These are phyloP conservation scores for Spraguea lophii DNA, from an alignment of 371 early-diverging fungal genomes.

Conservation along the genomic window DNA sequence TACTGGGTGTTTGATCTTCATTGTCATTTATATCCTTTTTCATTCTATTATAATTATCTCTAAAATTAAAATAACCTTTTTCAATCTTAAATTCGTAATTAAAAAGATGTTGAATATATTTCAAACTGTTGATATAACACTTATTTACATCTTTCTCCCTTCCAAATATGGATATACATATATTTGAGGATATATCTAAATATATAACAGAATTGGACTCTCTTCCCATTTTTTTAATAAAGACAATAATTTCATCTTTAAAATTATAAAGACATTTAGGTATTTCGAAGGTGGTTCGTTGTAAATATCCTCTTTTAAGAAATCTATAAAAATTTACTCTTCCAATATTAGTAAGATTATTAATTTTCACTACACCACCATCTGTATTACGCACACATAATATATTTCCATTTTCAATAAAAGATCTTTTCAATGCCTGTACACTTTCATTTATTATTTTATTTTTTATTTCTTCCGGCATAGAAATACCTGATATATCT, in stretches of 20 bases:
- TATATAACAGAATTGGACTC: neutral
- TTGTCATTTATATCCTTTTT: neutral
- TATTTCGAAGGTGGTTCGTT: conserved; percentile 1
- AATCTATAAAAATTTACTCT: neutral
- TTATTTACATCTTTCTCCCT: no score
- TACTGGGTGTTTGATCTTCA: neutral
- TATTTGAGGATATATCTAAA: conserved; percentile 2
- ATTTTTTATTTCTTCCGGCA: neutral
- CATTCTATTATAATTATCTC: conserved; percentile 15
- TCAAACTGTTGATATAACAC: no score
- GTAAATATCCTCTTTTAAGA: neutral
- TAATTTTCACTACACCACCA: neutral
- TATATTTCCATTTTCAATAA: neutral
- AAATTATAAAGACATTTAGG: conserved; percentile 5
- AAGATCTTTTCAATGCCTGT: neutral
- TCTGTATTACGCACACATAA: neutral
- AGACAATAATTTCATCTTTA: conserved; percentile 4
- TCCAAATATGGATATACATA: conserved; percentile 10
- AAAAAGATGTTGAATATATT: no score
- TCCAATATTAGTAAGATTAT: neutral
- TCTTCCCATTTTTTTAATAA: neutral
- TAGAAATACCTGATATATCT: neutral
- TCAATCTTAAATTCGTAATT: neutral
- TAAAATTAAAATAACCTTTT: conserved; percentile 9
- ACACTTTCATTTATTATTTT: neutral